Evolutionary conservation across 1,139 yeast species (phyloP).

Genomic region (Protomyces inouyei): DNA sequence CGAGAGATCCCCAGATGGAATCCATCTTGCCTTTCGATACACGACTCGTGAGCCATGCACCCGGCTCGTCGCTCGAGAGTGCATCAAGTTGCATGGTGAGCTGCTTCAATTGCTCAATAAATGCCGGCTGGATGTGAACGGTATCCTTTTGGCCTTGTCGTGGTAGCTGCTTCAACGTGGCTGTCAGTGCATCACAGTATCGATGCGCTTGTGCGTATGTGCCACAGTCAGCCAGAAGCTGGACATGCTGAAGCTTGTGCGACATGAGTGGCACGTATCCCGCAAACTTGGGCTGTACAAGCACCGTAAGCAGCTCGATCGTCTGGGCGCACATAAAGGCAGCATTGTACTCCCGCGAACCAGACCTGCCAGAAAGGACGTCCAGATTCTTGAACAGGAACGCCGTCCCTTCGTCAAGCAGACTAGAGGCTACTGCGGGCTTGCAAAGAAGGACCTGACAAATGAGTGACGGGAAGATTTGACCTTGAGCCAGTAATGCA

Average conservation of each 20-base stretch:
- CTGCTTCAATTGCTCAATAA: constrained; percentile 43
- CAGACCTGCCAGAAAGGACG: neutral
- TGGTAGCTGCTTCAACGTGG: constrained; percentile 34
- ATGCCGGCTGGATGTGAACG: constrained; percentile 38
- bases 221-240: constrained; percentile 61
- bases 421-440: constrained; percentile 38
- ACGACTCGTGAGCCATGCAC: constrained; percentile 60
- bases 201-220: constrained; percentile 52
- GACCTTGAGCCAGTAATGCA: neutral
- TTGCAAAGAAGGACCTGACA: constrained; percentile 38
- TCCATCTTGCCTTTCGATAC: constrained; percentile 74
- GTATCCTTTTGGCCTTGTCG: constrained; percentile 39
- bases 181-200: constrained; percentile 54
- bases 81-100: constrained; percentile 34
- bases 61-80: constrained; percentile 38
- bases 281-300: constrained; percentile 38
- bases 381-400: neutral
- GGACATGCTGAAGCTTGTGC: constrained; percentile 59
- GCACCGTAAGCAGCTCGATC: constrained; percentile 19
- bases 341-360: neutral
- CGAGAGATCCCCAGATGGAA: constrained; percentile 81
- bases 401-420: constrained; percentile 28
- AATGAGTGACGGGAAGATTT: neutral
- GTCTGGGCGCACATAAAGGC: neutral
- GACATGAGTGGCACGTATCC: constrained; percentile 52